Evolutionary conservation across 192 early-diverging fungal genomes (phyloP).

Genomic region (Dissophora ornata): DNA sequence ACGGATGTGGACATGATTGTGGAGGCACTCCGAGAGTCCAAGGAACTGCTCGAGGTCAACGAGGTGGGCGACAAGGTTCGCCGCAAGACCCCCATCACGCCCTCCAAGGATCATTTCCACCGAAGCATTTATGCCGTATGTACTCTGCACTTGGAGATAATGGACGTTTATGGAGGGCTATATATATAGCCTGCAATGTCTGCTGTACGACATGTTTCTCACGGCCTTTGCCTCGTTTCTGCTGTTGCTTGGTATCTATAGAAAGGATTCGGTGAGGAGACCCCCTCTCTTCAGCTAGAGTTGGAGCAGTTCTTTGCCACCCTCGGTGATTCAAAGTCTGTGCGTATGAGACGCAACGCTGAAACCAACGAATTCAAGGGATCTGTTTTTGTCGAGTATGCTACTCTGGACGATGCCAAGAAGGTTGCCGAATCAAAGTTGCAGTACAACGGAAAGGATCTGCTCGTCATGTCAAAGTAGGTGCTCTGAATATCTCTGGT

Average conservation of each 20-base stretch:
- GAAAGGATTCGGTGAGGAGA: slow-evolving; percentile 58
- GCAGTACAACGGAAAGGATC: slow-evolving; percentile 54
- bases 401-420: slow-evolving; percentile 59
- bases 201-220: too few relatives aligned
- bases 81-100: slow-evolving; percentile 55
- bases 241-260: not conserved
- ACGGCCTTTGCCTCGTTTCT: too few relatives aligned
- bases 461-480: slow-evolving; percentile 63
- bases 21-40: slow-evolving; percentile 65
- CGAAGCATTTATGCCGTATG: slow-evolving; percentile 68
- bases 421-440: slow-evolving; percentile 58
- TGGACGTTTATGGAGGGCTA: too few relatives aligned
- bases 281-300: slow-evolving; percentile 53
- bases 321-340: slow-evolving; percentile 57
- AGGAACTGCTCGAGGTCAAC: slow-evolving; percentile 64
- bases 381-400: slow-evolving; percentile 65
- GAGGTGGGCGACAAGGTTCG: slow-evolving; percentile 60
- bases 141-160: too few relatives aligned
- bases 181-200: too few relatives aligned
- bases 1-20: slow-evolving; percentile 57
- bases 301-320: slow-evolving; percentile 55
- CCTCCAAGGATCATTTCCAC: slow-evolving; percentile 45
- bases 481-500: too few relatives aligned
- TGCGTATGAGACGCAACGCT: slow-evolving; percentile 43
- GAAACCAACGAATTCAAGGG: slow-evolving; percentile 48